These are phyloP conservation scores for Monocercomonoides exilis DNA, from an alignment of 78 protist genomes.

Conservation along the genomic window DNA sequence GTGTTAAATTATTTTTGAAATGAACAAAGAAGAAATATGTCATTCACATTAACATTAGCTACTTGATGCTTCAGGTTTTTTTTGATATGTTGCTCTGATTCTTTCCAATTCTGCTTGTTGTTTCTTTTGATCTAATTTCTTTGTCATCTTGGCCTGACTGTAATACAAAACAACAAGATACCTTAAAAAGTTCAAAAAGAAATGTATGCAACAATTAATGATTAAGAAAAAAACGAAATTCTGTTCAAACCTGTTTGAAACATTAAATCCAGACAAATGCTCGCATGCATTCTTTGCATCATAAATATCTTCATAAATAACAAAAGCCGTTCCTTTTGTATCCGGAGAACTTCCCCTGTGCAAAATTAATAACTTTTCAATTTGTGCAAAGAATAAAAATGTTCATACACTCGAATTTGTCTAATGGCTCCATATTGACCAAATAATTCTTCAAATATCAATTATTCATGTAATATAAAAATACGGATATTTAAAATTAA, in stretches of 20 bases:
- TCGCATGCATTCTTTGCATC: slow-evolving; percentile 94
- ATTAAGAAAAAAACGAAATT: neutral
- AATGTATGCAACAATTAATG: no score
- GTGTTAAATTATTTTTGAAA: no score
- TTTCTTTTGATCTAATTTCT: slow-evolving; percentile 48
- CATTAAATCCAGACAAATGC: slow-evolving; percentile 83
- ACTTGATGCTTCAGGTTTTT: no score
- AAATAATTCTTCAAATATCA: slow-evolving; percentile 49
- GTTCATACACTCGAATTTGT: slow-evolving; percentile 74
- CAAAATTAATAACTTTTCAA: neutral
- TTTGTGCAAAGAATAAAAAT: neutral
- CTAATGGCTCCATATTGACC: slow-evolving; percentile 90
- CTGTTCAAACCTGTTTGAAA: slow-evolving; percentile 57
- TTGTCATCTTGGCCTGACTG: slow-evolving; percentile 42
- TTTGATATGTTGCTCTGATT: neutral
- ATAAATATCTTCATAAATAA: slow-evolving; percentile 89
- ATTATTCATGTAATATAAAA: neutral
- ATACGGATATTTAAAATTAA: neutral
- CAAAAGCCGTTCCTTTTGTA: slow-evolving; percentile 89
- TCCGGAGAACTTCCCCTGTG: slow-evolving; percentile 70
- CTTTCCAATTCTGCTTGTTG: slow-evolving; percentile 37
- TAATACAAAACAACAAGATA: slow-evolving; percentile 60
- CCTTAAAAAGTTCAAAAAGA: neutral
- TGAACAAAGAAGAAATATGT: no score
- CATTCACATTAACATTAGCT: no score